Percentiles rank a stretch among this genome's conserved stretches.
phyloP scores from a whole-genome alignment of 2,329 filamentous ascomycete species.

The Elsinoe perseae region DNA sequence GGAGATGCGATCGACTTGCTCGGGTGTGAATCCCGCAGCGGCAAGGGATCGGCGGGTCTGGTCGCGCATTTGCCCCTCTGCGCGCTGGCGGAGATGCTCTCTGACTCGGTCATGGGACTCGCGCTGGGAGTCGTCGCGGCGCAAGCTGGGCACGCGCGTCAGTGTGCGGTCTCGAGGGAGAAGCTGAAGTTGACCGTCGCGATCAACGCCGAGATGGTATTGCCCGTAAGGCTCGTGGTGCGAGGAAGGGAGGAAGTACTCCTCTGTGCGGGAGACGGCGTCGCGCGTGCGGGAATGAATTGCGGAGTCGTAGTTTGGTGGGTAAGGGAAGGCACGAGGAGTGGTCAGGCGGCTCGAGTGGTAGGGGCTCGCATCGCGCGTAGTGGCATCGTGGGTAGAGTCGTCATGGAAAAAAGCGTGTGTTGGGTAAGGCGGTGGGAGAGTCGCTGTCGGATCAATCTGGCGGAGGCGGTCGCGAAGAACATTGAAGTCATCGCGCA shows the following conservation, averaged over 20 bases:
- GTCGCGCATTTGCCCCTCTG: not conserved
- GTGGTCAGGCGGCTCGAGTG: not conserved
- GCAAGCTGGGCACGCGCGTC: not conserved
- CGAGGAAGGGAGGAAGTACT: not conserved
- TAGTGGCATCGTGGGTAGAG: not conserved
- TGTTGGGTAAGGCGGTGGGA: not conserved
- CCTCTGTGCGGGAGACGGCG: slow-evolving; percentile 3
- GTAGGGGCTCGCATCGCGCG: not conserved
- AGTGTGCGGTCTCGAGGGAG: slow-evolving; percentile 11
- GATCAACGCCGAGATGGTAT: slow-evolving; percentile 10
- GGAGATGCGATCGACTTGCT: not conserved
- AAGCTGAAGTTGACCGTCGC: slow-evolving; percentile 8
- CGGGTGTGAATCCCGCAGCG: not conserved
- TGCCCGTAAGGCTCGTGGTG: not conserved
- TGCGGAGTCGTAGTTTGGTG: not conserved
- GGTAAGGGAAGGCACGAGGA: not conserved
- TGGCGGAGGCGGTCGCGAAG: slow-evolving; percentile 5
- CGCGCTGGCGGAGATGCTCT: not conserved
- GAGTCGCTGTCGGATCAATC: not conserved
- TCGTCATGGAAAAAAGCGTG: not conserved
- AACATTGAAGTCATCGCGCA: slow-evolving; percentile 6
- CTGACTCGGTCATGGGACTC: not conserved
- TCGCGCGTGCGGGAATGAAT: slow-evolving; percentile 6
- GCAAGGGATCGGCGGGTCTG: not conserved
- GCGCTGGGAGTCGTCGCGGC: slow-evolving; percentile 1